Conservation (phyloP, 192 early-diverging fungal genomes). For the Diversispora epigaea region DNA sequence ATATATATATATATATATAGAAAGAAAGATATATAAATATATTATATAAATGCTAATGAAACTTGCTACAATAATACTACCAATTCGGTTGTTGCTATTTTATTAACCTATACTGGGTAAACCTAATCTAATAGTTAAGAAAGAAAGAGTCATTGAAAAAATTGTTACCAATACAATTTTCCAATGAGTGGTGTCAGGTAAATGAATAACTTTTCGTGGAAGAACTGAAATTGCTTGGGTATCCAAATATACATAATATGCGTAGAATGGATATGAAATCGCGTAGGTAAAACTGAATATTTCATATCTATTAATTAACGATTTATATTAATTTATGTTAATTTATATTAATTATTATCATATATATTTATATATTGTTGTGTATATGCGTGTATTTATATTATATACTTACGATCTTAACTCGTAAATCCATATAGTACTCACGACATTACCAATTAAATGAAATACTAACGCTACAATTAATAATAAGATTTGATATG, state of each 20-base stretch:
- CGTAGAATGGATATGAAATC: slow-evolving; percentile 36
- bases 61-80: too few species aligned
- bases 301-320: slow-evolving; percentile 13
- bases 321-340: too few species aligned
- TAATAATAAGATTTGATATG: slow-evolving; percentile 36
- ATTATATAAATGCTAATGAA: too few species aligned
- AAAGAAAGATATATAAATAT: too few species aligned
- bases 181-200: slow-evolving; percentile 36
- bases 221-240: slow-evolving; percentile 25
- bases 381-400: too few species aligned
- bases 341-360: too few species aligned
- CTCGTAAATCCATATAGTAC: slow-evolving; percentile 36
- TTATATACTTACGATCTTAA: background rate
- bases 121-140: slow-evolving; percentile 29
- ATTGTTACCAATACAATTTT: slow-evolving; percentile 23
- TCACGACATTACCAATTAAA: slow-evolving; percentile 43
- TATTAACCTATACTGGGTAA: too few species aligned
- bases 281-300: slow-evolving; percentile 38
- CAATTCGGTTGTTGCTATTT: too few species aligned
- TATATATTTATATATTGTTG: too few species aligned
- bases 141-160: slow-evolving; percentile 33
- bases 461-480: slow-evolving; percentile 37
- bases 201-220: slow-evolving; percentile 38
- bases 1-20: too few species aligned
- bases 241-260: slow-evolving; percentile 44